Percentiles rank a stretch among this genome's conserved stretches.
These are phyloP conservation scores for Waitea zeae DNA, from an alignment of 1,284 basidiomycete genomes.

Conservation along the genomic window DNA sequence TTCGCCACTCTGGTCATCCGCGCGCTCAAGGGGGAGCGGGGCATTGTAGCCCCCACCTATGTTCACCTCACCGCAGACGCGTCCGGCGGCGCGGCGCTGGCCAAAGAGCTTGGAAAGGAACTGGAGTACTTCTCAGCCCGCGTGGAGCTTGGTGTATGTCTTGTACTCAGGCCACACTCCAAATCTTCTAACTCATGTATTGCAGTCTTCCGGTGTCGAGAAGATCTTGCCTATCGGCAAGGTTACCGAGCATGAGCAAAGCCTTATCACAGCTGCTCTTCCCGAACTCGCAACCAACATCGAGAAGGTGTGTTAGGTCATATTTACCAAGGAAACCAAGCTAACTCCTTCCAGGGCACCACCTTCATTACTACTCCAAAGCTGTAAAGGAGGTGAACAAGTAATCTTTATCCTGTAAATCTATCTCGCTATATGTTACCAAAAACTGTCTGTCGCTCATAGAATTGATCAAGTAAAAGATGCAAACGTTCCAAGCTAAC, in stretches of 20 bases:
- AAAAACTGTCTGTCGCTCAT: no score
- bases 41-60: conserved; percentile 73
- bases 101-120: conserved; percentile 45
- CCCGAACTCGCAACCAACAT: conserved; percentile 77
- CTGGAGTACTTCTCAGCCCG: conserved; percentile 75
- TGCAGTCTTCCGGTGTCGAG: conserved; percentile 60
- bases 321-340: background rate
- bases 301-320: conserved; percentile 31
- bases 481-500: no score
- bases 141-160: conserved; percentile 68
- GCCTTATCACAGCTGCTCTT: conserved; percentile 61
- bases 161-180: conserved; percentile 7
- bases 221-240: conserved; percentile 68
- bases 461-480: no score
- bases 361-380: conserved; percentile 19
- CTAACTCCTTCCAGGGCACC: conserved; percentile 14
- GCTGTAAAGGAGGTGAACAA: no score
- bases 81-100: conserved; percentile 42
- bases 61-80: conserved; percentile 71
- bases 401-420: no score
- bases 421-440: no score
- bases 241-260: conserved; percentile 56
- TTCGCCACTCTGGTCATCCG: conserved; percentile 70
- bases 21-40: conserved; percentile 80
- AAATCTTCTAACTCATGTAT: conserved; percentile 4